Evolutionary conservation across 139 green algal species (phyloP), one percentile per base, ranked within the genome.

Genomic region (Pedinophyceae sp.): DNA sequence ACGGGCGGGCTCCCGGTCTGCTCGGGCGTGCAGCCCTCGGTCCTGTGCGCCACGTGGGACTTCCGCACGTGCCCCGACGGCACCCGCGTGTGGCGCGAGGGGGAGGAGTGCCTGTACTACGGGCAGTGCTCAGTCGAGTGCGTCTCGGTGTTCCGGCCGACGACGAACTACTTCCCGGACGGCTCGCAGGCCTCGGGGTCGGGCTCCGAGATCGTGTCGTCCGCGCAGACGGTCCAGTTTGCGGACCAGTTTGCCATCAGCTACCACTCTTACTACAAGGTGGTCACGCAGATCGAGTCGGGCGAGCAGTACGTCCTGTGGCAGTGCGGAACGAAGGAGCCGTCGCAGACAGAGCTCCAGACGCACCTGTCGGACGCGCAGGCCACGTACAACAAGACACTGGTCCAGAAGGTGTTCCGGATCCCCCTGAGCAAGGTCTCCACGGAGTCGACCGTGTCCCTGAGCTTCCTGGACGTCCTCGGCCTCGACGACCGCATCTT

Each of bases 401-500:
- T n/a, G n/a, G n/a, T n/a, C n/a, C n/a, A n/a, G 20, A 30, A 30
- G 22, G 19, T 30, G 19, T 55, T 55, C 49, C 18, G 5, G 6
- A 38, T 55, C 27, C 53, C 53, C 15, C 7, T 54, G 30, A 27
- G 48, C 7, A 28, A 16, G 18, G n/a, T 29, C 20, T 19, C 30
- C 5, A 19, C 27, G 18, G 13, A 7, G 6, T 10, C 16, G 7
- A 56, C 53, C 27, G 19, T 55, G 10, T 6, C 18, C 7, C 5
- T 57, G n/a, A 6, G 17, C 15, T 59, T 59, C 53, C 40, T 59
- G 10, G 53, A 59, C 18, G 17, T 56, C 26, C 53, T 59, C 15
- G 28, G 27, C n/a, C 38, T 59, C 16, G 17, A 16, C 16, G 22
- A 55, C 24, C 23, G 24, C 17, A 17, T 34, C 22, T 23, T 43